A percentile compares a stretch with the other conserved stretches of the same genome.
Conservation (phyloP, 2,329 filamentous ascomycete genomes). For the Colletotrichum simmondsii region DNA sequence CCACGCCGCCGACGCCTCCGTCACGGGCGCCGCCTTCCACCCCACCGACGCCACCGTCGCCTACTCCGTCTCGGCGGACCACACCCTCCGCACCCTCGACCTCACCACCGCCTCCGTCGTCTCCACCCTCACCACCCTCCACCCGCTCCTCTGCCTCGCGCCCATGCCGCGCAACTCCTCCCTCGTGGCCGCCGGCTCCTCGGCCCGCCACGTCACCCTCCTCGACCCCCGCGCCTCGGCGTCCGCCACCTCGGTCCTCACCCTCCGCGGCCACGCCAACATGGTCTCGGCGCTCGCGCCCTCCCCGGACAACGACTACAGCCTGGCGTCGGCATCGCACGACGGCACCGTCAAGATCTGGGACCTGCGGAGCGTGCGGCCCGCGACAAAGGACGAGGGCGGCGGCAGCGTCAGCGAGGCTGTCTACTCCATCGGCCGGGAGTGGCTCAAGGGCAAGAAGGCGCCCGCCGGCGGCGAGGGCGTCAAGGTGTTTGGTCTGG, state of each 20-base stretch:
- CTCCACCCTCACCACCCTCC: conserved; percentile 83
- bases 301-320: conserved; percentile 76
- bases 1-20: conserved; percentile 78
- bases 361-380: conserved; percentile 83
- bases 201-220: conserved; percentile 89
- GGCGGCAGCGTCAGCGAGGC: conserved; percentile 75
- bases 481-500: conserved; percentile 88
- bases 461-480: conserved; percentile 80
- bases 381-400: conserved; percentile 68
- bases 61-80: conserved; percentile 92
- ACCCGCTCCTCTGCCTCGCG: conserved; percentile 83
- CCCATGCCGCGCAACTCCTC: conserved; percentile 74
- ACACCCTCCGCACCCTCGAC: conserved; percentile 91
- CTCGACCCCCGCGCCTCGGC: conserved; percentile 88
- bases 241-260: conserved; percentile 83
- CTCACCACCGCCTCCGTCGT: conserved; percentile 83
- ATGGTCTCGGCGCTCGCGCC: conserved; percentile 58
- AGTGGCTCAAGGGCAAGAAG: conserved; percentile 74
- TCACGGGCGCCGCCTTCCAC: conserved; percentile 86
- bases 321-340: conserved; percentile 89
- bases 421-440: conserved; percentile 80
- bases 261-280: conserved; percentile 90
- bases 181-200: conserved; percentile 79
- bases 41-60: conserved; percentile 86
- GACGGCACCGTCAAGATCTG: conserved; percentile 94